Base-by-base conservation (phyloP, 2,329 filamentous ascomycete species). In the Colletotrichum navitas region DNA sequence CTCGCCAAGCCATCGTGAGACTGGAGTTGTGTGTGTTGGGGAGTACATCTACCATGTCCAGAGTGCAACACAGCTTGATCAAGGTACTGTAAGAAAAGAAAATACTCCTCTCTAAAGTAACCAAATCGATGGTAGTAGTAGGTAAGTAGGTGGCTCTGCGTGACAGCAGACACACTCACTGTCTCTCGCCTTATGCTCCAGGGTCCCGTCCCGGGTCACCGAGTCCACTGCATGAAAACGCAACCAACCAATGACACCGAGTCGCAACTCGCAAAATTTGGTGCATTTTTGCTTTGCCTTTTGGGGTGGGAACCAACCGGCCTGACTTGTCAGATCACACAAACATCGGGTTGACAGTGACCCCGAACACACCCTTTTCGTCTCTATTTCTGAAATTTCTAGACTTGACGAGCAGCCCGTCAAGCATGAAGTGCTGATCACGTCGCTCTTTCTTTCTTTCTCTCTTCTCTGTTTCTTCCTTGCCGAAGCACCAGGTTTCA, bases 231-330 rank as follows among this genome's bases (percentile, higher is more conserved):
- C 24, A 51, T 45, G 65, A 29, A 41, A 41, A 34, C 55, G 39
- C 60, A 49, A 43, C 69, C 54, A 55, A 43, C 69, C 59, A 72
- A 72, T 71, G 26, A 59, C 64, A 68, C 45, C 12, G 14, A n/a
- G 69, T 55, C 59, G 45, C 59, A 49, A 29, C 68, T 71, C 51
- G 56, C 64, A 71, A 71, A 71, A 71, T 68, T 43, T 63, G 68
- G 64, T 68, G 68, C 45, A 59, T 71, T 71, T 71, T 71, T 68
- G 36, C 59, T 71, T 71, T 68, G 36, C 59, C 54, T 63, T 54
- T 68, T 36, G 45, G 51, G 59, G 59, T 49, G 49, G 65, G 59
- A 61, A 55, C 39, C 65, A 69, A 64, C 69, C 14, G 49, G 60
- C 60, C 60, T 64, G 66, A 64, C 69, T 72, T 69, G 36, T 52